A percentile compares a stretch with the other conserved stretches of the same genome.
Conservation (phyloP, 805 yeast species). For the Komagataella mondaviorum region DNA sequence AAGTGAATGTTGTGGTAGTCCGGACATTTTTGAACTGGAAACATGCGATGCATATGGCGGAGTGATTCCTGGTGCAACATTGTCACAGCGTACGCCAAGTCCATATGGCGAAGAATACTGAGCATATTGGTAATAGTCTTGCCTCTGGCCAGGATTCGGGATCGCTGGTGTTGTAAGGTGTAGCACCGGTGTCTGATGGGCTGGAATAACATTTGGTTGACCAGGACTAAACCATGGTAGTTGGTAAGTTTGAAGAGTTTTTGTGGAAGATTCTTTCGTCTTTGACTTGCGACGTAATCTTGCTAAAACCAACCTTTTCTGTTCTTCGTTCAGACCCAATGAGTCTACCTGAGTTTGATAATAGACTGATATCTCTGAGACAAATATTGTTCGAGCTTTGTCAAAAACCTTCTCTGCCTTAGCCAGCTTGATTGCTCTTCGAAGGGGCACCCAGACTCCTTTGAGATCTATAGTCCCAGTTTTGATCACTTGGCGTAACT, state of each 20-base stretch:
- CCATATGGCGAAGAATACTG: slow-evolving; percentile 17
- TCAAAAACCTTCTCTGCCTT: slow-evolving; percentile 66
- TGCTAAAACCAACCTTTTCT: neutral
- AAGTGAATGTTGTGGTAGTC: neutral
- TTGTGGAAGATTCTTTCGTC: neutral
- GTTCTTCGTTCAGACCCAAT: neutral
- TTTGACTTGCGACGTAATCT: neutral
- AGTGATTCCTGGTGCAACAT: neutral
- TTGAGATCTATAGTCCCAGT: slow-evolving; percentile 80
- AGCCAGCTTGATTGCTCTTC: slow-evolving; percentile 71
- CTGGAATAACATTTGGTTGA: neutral
- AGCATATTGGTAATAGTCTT: slow-evolving; percentile 34
- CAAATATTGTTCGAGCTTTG: slow-evolving; percentile 53
- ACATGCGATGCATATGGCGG: neutral
- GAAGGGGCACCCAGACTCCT: slow-evolving; percentile 86
- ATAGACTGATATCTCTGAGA: slow-evolving; percentile 14
- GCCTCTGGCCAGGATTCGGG: neutral
- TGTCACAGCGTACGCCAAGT: neutral
- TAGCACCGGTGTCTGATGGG: neutral
- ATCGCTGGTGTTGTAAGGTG: neutral
- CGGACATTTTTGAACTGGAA: neutral
- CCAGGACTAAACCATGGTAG: neutral
- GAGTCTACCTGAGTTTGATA: neutral
- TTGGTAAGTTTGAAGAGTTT: neutral
- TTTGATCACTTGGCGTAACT: slow-evolving; percentile 66